These are phyloP conservation scores for Hypsizygus ulmarius DNA, from an alignment of 1,284 basidiomycete species.

Conservation along the genomic window DNA sequence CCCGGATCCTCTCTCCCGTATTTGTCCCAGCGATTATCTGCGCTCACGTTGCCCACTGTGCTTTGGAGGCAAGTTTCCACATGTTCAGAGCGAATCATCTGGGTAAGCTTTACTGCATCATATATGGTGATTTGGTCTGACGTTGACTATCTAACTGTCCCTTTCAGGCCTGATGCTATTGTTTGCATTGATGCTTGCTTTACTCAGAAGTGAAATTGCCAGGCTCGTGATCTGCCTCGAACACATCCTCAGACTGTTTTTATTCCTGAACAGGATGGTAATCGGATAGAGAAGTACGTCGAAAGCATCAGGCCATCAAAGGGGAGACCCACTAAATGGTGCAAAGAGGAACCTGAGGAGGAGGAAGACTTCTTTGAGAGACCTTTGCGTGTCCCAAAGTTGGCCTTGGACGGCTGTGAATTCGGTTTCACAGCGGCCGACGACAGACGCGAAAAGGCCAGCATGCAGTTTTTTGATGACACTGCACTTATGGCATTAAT, in stretches of 20 bases:
- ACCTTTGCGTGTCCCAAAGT: not conserved
- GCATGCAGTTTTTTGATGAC: not conserved
- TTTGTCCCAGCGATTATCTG: not conserved
- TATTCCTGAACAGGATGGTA: not conserved
- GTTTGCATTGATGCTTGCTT: conserved; percentile 7
- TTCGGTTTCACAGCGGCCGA: not conserved
- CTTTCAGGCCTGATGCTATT: conserved; percentile 2
- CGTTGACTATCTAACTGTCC: not conserved
- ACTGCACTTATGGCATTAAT: not conserved
- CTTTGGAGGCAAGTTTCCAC: not conserved
- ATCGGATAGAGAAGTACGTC: not conserved
- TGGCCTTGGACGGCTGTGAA: not conserved
- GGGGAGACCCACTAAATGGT: not conserved
- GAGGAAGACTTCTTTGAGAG: conserved; percentile 2
- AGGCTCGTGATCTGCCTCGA: not conserved
- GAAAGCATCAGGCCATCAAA: not conserved
- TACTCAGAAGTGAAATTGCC: conserved; percentile 4
- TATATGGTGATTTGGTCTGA: not conserved
- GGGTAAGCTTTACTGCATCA: not conserved
- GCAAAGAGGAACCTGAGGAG: no score
- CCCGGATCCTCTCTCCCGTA: not conserved
- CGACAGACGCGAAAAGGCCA: not conserved
- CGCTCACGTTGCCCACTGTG: conserved; percentile 6
- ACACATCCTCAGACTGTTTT: conserved; percentile 1
- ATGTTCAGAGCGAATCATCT: not conserved